Base-by-base conservation (phyloP, 192 early-diverging fungal species). In the Backusella macrospora region DNA sequence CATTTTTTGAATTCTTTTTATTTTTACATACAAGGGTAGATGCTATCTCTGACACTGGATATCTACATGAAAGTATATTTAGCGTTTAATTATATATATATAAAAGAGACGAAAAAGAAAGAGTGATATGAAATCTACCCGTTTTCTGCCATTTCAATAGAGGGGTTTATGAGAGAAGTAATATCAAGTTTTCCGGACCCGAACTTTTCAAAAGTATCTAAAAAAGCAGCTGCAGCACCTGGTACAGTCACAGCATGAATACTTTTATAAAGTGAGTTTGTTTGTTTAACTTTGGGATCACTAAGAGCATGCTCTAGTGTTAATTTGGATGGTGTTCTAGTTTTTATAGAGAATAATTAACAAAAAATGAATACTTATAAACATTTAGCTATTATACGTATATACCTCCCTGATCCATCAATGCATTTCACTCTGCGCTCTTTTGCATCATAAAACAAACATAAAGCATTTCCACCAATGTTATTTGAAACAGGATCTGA, bases 391-490 rank as follows among this genome's bases (percentile, higher is more conserved):
- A 55, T 14, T 8, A 55, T 46, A 3, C 10, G 29, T 73, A 23
- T 2, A 29, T 68, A 80, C 81, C 89, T 76, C 26, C 89, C 89
- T 0, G 86, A 89, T 10, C 89, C 89, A 77, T 90, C 89, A 8
- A 89, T 40, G 4, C 80, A 89, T 18, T 75, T 72, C 0, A 93
- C 86, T 2, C 67, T 75, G 40, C 82, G 78, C 34, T 81, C 76
- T 47, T 83, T 88, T 47, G 88, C 87, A 44, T 89, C 85, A 78
- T 90, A 94, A 73, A 85, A 94, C 15, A 94, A 82, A 68, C 90
- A 91, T 76, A 94, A 93, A 48, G 85, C 84, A 75, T 94, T 92
- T 47, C 93, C 93, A 38, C 93, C 93, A 34, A 93, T 86, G 6
- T 92, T 92, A 0, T 89, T 93, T 0, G 87, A 90, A 18, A 77